Evolutionary conservation across 371 early-diverging fungal species (phyloP).

Genomic region (Mortierella sp.): DNA sequence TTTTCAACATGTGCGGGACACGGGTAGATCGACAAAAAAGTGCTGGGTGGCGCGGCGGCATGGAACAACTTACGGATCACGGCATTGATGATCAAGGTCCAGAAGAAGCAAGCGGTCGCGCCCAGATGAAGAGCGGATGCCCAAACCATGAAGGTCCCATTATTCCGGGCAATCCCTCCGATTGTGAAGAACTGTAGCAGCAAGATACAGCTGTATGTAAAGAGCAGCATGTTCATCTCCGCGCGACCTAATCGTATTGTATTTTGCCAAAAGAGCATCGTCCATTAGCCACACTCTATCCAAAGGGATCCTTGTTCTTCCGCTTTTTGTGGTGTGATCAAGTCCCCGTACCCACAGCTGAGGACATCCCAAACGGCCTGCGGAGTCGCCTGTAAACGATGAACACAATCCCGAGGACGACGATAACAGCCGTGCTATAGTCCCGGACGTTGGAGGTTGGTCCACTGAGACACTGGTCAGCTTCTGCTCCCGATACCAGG

Average conservation of each 20-base stretch:
- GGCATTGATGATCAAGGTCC: constrained; percentile 26
- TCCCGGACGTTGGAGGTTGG: constrained; percentile 6
- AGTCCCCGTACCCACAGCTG: constrained; percentile 22
- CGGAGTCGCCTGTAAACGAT: background rate
- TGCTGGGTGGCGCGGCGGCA: too few relatives aligned
- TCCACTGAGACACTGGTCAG: background rate
- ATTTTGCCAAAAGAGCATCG: background rate
- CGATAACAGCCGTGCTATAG: constrained; percentile 13
- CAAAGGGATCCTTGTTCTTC: background rate
- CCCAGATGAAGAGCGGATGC: constrained; percentile 25
- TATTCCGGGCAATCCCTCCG: constrained; percentile 15
- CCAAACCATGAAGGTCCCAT: constrained; percentile 25
- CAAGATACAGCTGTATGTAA: constrained; percentile 13
- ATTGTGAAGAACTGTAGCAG: constrained; percentile 31
- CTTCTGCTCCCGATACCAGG: background rate
- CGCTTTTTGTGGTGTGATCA: background rate
- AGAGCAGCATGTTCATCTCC: constrained; percentile 24
- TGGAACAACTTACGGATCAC: constrained; percentile 17
- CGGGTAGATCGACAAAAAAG: too few relatives aligned
- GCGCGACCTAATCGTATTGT: constrained; percentile 26
- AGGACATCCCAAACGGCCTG: constrained; percentile 13
- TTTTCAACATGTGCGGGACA: too few relatives aligned
- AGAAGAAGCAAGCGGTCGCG: constrained; percentile 26
- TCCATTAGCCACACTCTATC: background rate
- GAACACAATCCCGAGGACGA: constrained; percentile 15